Base-by-base conservation (phyloP, 495 filamentous ascomycete genomes). In the Halenospora varia region DNA sequence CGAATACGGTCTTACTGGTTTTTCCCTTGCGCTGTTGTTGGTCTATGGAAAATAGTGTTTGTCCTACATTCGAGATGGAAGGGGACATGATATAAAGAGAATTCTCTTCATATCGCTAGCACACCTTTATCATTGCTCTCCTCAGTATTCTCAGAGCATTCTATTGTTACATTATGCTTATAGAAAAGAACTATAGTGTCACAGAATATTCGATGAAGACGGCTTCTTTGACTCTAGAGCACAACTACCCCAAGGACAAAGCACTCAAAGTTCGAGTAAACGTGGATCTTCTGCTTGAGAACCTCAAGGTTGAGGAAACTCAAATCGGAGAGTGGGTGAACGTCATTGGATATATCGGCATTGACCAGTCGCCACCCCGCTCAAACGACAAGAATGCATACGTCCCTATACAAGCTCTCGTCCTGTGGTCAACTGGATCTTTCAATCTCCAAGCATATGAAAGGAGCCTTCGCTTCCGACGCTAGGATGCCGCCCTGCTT, bases 261-360 rank as follows among this genome's bases (percentile, higher is more conserved):
- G 61, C 61, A 3, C 66, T 75, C 8, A 73, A 68, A 39, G 85
- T 84, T 0, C 41, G 75, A 23, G 88, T 94, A 20, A 81, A 92
- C 66, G 79, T 96, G 48, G 78, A 83, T 48, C 80, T 89, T 20
- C 67, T 96, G 15, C 75, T 96, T 3, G 79, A 82, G 54, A 75
- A 72, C 18, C 63, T 92, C 56, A 82, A 83, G 19, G 68, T 78
- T 25, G 82, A 86, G 51, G 83, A 89, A 24, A 77, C 85, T 53
- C 76, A 83, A 41, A 73, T 87, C 49, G 94, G 94, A n/a, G 81
- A 87, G 48, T 98, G 94, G 94, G 68, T 96, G 18, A 94, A 96
- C 69, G 80, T 97, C 0, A 79, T 96, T 52, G 94, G 93, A 1
- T 96, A 96, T 69, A 76, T 95, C 35, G 71, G 61, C 58, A 66